Base-by-base conservation (phyloP, 2,329 filamentous ascomycete genomes). In the Penicillium expansum region DNA sequence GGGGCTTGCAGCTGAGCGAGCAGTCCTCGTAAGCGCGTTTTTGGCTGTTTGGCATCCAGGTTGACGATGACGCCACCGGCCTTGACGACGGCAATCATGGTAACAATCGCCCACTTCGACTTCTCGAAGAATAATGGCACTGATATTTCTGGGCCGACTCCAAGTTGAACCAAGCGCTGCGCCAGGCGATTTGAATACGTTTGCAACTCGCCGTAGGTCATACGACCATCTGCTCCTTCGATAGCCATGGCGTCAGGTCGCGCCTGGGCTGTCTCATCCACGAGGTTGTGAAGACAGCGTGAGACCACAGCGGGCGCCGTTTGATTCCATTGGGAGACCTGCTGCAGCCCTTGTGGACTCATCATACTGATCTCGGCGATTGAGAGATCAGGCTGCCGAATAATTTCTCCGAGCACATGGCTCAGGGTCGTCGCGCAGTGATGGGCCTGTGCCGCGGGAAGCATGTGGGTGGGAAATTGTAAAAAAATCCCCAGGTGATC, bases 391-490 rank as follows among this genome's bases (percentile, higher is more conserved):
- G 47, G 32, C 29, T 32, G 32, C 14, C 38, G 47, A 35, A 49
- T 37, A 37, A 49, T 49, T 27, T 49, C 33, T 24, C 47, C 47
- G 22, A 49, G 47, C 14, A 49, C 47, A 24, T 49, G 47, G 47
- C 47, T 49, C n/a, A 49, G 32, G 18, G 47, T 49, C 22, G 47
- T 37, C n/a, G 47, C 47, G 47, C 47, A 49, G 47, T 49, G 32
- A 33, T 49, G 47, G 33, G 47, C 47, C 47, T 49, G 47, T 20
- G 18, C 30, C 9, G 32, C 32, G 47, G 47, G 47, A 49, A 49
- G 47, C 33, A 49, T n/a, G 22, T 49, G 47, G 20, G 22, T 32
- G 30, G 47, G 47, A 37, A 37, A 33, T 49, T 39, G 47, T 27
- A 49, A 16, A 27, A 24, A 13, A n/a, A 49, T 49, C 14, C 11